Conservation (phyloP, 768 basidiomycete genomes). For the Hemileccinum impolitum region DNA sequence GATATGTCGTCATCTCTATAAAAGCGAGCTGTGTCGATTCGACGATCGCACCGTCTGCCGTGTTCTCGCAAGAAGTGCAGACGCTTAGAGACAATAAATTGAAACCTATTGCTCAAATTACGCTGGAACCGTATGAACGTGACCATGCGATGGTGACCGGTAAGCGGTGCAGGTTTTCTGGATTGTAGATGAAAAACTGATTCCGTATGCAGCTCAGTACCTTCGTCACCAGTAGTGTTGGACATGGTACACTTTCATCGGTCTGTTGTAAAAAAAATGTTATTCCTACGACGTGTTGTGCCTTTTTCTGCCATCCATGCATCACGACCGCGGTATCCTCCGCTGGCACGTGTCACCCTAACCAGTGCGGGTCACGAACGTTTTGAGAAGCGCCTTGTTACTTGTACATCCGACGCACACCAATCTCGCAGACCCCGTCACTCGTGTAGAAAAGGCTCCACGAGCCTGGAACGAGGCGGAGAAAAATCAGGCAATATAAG, state of each 20-base stretch:
- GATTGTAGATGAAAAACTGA: neutral
- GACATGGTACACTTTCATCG: no score
- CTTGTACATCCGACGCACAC: no score
- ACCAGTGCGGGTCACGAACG: neutral
- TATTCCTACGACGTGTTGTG: neutral
- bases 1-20: conserved; percentile 94
- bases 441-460: neutral
- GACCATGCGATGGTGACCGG: conserved; percentile 90
- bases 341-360: neutral
- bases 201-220: conserved; percentile 39
- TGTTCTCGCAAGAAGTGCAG: conserved; percentile 88
- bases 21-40: conserved; percentile 99
- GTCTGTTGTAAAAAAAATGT: neutral
- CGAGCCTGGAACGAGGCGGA: conserved; percentile 10
- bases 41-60: conserved; percentile 82
- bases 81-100: conserved; percentile 72
- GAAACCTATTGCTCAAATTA: conserved; percentile 95
- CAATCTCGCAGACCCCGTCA: no score
- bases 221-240: conserved; percentile 38
- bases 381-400: no score
- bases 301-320: neutral
- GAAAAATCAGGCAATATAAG: conserved; percentile 15
- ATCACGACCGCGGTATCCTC: neutral
- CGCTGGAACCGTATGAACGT: conserved; percentile 89
- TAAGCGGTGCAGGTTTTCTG: conserved; percentile 30